A percentile compares a stretch with the other conserved stretches of the same genome.
phyloP scores from a whole-genome alignment of 2,329 filamentous ascomycete genomes.

The Aspergillus brasiliensis region DNA sequence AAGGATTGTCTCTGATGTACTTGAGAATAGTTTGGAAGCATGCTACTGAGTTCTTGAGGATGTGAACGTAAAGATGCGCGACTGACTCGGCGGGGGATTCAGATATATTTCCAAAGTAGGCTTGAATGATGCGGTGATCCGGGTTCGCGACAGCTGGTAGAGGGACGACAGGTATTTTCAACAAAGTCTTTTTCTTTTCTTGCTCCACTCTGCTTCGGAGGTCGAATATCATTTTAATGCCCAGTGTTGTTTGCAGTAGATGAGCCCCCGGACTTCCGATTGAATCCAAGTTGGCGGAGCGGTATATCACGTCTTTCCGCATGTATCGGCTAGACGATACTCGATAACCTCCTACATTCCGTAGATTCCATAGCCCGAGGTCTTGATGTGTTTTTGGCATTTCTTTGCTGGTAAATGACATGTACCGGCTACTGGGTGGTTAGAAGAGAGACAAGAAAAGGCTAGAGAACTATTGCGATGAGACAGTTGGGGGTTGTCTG shows the following conservation, averaged over 20 bases:
- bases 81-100: not conserved
- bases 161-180: not conserved
- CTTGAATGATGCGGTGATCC: not conserved
- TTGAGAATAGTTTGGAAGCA: not conserved
- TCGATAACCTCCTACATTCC: not conserved
- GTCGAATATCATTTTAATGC: not conserved
- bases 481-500: no score
- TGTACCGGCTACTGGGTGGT: no score
- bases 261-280: not conserved
- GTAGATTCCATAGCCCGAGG: not conserved
- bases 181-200: no score
- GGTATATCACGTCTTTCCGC: not conserved
- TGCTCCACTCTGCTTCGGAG: not conserved
- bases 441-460: no score
- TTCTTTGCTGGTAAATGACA: no score
- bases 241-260: not conserved
- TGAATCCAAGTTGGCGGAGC: not conserved
- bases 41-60: not conserved
- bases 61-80: not conserved
- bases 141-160: not conserved
- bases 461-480: no score
- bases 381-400: no score
- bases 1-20: slow-evolving; percentile 20
- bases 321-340: not conserved
- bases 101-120: not conserved